Conservation (phyloP, 371 early-diverging fungal genomes). For the Apophysomyces variabilis region DNA sequence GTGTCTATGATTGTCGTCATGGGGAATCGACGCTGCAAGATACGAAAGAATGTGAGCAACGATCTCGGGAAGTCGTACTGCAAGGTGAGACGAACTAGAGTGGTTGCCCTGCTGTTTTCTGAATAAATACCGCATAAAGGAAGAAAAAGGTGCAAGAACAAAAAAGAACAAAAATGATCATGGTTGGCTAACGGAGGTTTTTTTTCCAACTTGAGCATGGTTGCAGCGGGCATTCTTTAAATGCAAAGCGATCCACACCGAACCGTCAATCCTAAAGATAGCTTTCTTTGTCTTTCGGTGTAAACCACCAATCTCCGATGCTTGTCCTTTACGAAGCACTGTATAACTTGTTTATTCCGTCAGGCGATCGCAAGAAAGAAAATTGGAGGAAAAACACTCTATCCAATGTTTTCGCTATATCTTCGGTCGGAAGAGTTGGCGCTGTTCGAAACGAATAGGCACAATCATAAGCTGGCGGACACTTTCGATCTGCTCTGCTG, state of each 20-base stretch:
- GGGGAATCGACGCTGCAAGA: constrained; percentile 13
- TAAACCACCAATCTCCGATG: background rate
- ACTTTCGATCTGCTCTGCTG: constrained; percentile 32
- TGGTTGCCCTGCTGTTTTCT: constrained; percentile 13
- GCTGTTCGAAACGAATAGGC: constrained; percentile 51
- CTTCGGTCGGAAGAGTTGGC: constrained; percentile 44
- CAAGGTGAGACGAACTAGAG: constrained; percentile 22
- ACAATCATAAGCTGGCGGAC: constrained; percentile 48
- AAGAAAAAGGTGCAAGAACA: constrained; percentile 16
- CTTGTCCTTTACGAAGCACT: background rate
- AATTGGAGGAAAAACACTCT: background rate
- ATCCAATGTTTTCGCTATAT: constrained; percentile 3
- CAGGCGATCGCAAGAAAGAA: background rate
- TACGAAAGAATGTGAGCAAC: constrained; percentile 41
- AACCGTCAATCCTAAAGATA: constrained; percentile 4
- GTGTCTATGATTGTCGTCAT: background rate
- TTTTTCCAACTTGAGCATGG: constrained; percentile 15
- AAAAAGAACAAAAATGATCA: constrained; percentile 20
- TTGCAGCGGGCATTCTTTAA: constrained; percentile 5
- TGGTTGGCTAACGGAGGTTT: constrained; percentile 12
- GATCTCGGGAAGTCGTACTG: constrained; percentile 42
- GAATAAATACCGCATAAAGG: constrained; percentile 16
- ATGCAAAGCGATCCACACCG: background rate
- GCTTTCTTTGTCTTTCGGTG: background rate
- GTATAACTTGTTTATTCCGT: background rate